Conservation (phyloP, 306 rosid genomes). For the Calophaca sinica region DNA sequence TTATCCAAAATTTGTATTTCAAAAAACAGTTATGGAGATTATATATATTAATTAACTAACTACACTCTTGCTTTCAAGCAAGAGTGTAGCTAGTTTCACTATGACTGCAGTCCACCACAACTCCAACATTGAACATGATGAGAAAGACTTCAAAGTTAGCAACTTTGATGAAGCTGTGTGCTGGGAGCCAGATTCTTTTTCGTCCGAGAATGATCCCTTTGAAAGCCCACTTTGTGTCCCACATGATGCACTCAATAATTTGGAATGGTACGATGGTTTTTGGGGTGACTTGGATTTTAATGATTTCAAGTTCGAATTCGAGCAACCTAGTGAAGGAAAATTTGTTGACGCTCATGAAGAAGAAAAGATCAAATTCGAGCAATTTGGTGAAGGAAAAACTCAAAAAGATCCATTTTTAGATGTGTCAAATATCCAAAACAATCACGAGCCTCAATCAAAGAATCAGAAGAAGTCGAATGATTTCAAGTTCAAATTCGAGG, state of each 20-base stretch:
- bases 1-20: no score
- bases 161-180: no score
- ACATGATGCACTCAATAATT: neutral
- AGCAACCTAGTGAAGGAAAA: no score
- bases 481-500: no score
- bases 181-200: no score
- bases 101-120: neutral
- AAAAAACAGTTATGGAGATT: no score
- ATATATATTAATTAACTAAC: no score
- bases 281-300: neutral
- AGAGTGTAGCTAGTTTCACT: no score
- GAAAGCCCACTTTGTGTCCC: neutral
- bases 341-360: neutral
- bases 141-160: neutral
- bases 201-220: neutral
- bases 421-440: neutral
- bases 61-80: no score
- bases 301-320: no score
- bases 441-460: neutral
- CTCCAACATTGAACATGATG: neutral
- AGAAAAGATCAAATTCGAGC: neutral
- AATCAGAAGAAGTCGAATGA: no score
- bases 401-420: neutral
- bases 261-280: neutral
- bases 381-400: no score